phyloP scores from a whole-genome alignment of 352 stramenopile genomes.

The Phytopythium ostracodes region DNA sequence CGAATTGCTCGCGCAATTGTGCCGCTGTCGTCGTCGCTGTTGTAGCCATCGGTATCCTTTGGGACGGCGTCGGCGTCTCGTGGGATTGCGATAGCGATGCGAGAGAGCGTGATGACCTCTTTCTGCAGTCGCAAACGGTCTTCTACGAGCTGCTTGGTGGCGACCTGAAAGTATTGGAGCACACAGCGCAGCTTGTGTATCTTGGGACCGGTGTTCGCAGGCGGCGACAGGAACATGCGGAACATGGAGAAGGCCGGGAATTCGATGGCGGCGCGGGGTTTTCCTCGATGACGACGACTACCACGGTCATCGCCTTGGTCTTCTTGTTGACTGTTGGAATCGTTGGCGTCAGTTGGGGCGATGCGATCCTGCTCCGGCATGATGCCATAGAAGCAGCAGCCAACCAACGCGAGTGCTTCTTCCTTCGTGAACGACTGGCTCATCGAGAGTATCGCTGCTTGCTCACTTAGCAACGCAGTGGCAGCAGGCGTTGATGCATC shows the following conservation, averaged over 20 bases:
- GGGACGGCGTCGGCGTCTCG: not conserved
- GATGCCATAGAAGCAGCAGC: slow-evolving; percentile 57
- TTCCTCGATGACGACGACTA: not conserved
- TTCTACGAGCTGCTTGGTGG: slow-evolving; percentile 29
- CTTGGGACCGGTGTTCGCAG: slow-evolving; percentile 34
- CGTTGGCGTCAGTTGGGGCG: not conserved
- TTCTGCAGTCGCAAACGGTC: slow-evolving; percentile 10
- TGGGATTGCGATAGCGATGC: slow-evolving; percentile 29
- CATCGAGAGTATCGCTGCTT: slow-evolving; percentile 7
- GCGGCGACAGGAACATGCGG: slow-evolving; percentile 29
- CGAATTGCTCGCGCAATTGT: not conserved
- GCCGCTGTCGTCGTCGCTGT: slow-evolving; percentile 7
- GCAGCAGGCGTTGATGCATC: not conserved
- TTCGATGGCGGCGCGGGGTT: slow-evolving; percentile 13
- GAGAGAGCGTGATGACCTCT: slow-evolving; percentile 59
- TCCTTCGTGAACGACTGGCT: slow-evolving; percentile 38
- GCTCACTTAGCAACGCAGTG: not conserved
- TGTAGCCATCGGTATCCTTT: slow-evolving; percentile 1
- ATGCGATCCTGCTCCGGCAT: slow-evolving; percentile 43
- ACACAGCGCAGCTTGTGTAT: slow-evolving; percentile 66
- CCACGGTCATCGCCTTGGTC: not conserved
- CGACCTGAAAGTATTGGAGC: slow-evolving; percentile 63
- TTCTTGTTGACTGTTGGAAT: not conserved
- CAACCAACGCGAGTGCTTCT: slow-evolving; percentile 42
- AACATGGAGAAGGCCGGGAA: slow-evolving; percentile 55